Percentiles rank a stretch among this genome's conserved stretches.
These are phyloP conservation scores for Boletellus emodensis DNA, from an alignment of 768 basidiomycete genomes.

Conservation along the genomic window DNA sequence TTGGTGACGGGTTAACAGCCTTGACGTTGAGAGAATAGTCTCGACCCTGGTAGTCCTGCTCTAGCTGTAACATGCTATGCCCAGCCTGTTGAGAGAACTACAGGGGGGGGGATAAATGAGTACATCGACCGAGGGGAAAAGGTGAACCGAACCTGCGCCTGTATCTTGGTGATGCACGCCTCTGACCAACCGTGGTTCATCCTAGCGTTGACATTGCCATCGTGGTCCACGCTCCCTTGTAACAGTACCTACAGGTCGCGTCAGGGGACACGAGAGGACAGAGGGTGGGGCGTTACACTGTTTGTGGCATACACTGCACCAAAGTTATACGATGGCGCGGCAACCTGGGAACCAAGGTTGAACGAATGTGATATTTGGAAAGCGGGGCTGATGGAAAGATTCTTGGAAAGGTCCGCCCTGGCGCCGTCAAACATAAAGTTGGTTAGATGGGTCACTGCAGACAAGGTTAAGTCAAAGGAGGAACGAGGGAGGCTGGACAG, in stretches of 20 bases:
- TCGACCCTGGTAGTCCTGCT: constrained; percentile 88
- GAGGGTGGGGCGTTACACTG: constrained; percentile 44
- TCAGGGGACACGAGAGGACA: constrained; percentile 20
- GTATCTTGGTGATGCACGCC: constrained; percentile 75
- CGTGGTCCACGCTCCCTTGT: constrained; percentile 92
- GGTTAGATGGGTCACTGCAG: constrained; percentile 78
- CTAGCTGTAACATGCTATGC: constrained; percentile 89
- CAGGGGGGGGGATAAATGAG: constrained; percentile 12
- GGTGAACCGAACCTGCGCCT: constrained; percentile 66
- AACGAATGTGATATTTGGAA: constrained; percentile 99
- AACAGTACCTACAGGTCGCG: constrained; percentile 65
- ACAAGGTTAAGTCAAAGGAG: not conserved
- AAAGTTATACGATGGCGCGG: constrained; percentile 88
- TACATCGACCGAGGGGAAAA: not conserved
- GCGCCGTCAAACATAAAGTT: constrained; percentile 98
- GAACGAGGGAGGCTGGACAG: constrained; percentile 3
- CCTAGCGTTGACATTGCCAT: constrained; percentile 84
- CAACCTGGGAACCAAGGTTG: constrained; percentile 80
- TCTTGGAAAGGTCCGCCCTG: constrained; percentile 92
- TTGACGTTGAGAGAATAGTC: constrained; percentile 87
- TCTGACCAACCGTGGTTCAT: constrained; percentile 87
- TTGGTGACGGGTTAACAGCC: constrained; percentile 85
- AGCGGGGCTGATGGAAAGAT: constrained; percentile 86
- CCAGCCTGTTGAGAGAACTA: constrained; percentile 74
- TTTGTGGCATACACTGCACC: constrained; percentile 88